These are phyloP conservation scores for Boletus speciosus DNA, from an alignment of 768 basidiomycete genomes.

Conservation along the genomic window DNA sequence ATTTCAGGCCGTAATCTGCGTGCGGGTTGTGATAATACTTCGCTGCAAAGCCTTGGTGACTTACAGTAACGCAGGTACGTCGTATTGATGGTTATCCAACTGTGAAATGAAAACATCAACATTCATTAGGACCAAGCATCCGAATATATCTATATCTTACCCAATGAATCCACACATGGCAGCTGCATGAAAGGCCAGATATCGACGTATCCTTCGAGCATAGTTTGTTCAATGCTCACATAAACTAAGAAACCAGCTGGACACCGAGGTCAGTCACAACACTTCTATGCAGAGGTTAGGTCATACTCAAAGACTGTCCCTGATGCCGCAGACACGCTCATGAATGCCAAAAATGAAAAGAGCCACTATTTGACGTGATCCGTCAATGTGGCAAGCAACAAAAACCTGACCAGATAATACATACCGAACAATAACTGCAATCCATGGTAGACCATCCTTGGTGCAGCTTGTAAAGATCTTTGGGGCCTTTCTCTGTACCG, in stretches of 20 bases:
- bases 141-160: background rate
- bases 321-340: conserved; percentile 57
- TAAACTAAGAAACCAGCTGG: conserved; percentile 68
- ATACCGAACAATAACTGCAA: conserved; percentile 32
- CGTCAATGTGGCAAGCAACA: conserved; percentile 14
- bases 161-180: conserved; percentile 64
- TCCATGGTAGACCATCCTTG: conserved; percentile 48
- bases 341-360: conserved; percentile 55
- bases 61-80: conserved; percentile 71
- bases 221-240: conserved; percentile 26
- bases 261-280: conserved; percentile 20
- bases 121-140: conserved; percentile 34
- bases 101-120: conserved; percentile 47
- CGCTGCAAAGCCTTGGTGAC: conserved; percentile 19
- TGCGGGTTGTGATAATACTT: conserved; percentile 31
- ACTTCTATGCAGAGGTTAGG: background rate
- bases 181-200: conserved; percentile 14
- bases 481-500: conserved; percentile 50
- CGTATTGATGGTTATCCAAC: conserved; percentile 65
- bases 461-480: conserved; percentile 46
- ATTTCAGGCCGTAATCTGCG: conserved; percentile 14
- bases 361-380: conserved; percentile 22
- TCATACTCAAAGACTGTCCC: conserved; percentile 34
- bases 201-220: background rate
- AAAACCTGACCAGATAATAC: background rate